Conservation (phyloP, 352 stramenopile species). For the Globisporangium paroecandrum region DNA sequence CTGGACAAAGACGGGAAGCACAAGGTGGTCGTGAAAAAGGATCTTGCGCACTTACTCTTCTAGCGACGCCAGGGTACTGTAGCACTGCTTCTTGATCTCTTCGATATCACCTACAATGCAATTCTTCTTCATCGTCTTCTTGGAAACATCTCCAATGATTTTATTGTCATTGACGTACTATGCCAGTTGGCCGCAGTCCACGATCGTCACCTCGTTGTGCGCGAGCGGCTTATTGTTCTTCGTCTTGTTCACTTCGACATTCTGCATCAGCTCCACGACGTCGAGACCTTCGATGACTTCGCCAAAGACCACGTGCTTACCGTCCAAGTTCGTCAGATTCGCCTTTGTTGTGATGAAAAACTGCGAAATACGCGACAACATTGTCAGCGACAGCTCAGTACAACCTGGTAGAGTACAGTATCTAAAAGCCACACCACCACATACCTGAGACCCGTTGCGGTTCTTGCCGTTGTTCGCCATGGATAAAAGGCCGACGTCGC, state of each 20-base stretch:
- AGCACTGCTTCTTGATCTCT: not conserved
- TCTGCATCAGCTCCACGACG: slow-evolving; percentile 69
- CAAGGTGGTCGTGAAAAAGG: slow-evolving; percentile 58
- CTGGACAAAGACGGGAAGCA: slow-evolving; percentile 38
- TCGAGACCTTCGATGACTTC: slow-evolving; percentile 84
- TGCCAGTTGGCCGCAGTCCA: slow-evolving; percentile 59
- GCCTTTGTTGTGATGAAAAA: slow-evolving; percentile 81
- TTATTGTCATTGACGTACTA: not conserved
- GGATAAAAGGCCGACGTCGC: slow-evolving; percentile 72
- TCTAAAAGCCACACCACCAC: not conserved
- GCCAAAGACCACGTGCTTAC: slow-evolving; percentile 97
- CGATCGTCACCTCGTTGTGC: slow-evolving; percentile 57
- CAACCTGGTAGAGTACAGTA: not conserved
- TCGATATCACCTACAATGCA: slow-evolving; percentile 3
- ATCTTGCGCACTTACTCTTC: slow-evolving; percentile 64
- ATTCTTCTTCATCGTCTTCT: not conserved
- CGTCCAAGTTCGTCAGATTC: slow-evolving; percentile 76
- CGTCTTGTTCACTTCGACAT: slow-evolving; percentile 46
- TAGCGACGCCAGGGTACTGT: slow-evolving; percentile 14
- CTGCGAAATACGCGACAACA: slow-evolving; percentile 19
- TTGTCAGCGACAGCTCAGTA: not conserved
- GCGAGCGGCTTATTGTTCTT: slow-evolving; percentile 47
- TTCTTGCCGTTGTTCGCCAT: slow-evolving; percentile 83
- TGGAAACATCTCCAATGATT: not conserved
- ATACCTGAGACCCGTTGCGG: slow-evolving; percentile 69